Evolutionary conservation across 2,329 filamentous ascomycete genomes (phyloP), one percentile per base, ranked within the genome.

Genomic region (Colletotrichum musae): DNA sequence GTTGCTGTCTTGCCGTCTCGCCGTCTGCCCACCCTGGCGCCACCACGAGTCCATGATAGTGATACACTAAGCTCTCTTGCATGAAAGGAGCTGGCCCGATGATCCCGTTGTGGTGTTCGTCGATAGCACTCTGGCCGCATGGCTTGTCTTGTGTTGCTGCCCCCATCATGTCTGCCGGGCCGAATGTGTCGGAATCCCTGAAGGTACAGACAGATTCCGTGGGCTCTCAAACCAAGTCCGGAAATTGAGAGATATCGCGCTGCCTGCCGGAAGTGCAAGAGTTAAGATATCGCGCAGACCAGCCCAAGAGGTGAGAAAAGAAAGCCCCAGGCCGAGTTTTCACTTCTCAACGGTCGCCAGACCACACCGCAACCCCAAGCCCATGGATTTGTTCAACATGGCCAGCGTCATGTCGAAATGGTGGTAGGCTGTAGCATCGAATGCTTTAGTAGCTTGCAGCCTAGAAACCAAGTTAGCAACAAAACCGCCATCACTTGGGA

Each of bases 381-480:
- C 87, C 90, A 94, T 91, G 6, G 86, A 90, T 76, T 91, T 89
- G 75, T 95, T 94, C 63, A 95, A 82, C 91, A 93, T 93, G 18
- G 84, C 85, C 56, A 95, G 77, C 7, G 91, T 93, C 81, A 88
- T 88, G 62, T 94, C 87, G 76, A 93, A 93, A 74, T 92, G 87
- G 54, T 85, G 82, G 76, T 86, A 91, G 6, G 84, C 80, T 58
- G 76, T 75, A 26, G 70, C 56, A 36, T 74, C 70, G 50, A 75
- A 70, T 47, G 73, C 52, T 48, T 71, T 71, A 41, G 32, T 60
- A 21, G 59, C 58, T 10, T 63, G 41, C 3, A 45, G 21, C 26
- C 65, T 58, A 16, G 32, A 51, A n/a, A 5, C 10, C 39, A 6
- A 56, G 62, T 70, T 36, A 70, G 50, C 26, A 58, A 28, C 13